phyloP scores from a whole-genome alignment of 129 eudicot genomes.

The Rutidosis leptorrhynchoides region DNA sequence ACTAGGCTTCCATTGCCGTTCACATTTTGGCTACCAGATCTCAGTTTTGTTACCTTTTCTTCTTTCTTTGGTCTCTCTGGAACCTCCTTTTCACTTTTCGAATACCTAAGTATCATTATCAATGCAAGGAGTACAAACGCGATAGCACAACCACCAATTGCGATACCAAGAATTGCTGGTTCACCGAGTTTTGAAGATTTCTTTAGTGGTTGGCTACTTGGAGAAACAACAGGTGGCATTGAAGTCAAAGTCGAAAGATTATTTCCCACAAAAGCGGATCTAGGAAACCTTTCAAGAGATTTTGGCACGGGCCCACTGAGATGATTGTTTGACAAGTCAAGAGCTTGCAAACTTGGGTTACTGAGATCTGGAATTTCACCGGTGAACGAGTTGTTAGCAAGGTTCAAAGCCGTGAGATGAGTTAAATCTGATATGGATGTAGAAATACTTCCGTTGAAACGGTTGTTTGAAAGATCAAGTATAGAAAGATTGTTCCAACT shows the following conservation, averaged over 20 bases:
- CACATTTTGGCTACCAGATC: constrained; percentile 53
- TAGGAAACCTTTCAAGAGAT: constrained; percentile 64
- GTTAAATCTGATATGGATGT: constrained; percentile 61
- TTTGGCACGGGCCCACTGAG: constrained; percentile 66
- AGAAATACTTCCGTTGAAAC: constrained; percentile 65
- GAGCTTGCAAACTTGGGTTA: constrained; percentile 50
- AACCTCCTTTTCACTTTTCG: constrained; percentile 33
- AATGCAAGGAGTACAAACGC: constrained; percentile 52
- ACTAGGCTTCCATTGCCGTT: constrained; percentile 48
- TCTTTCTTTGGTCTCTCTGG: constrained; percentile 40
- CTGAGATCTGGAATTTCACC: constrained; percentile 72
- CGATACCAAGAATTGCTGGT: constrained; percentile 71
- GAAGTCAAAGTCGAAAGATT: constrained; percentile 33
- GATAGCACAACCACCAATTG: constrained; percentile 51
- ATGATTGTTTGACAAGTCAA: constrained; percentile 74
- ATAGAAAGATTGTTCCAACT: constrained; percentile 64
- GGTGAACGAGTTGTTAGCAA: constrained; percentile 75
- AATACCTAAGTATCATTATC: constrained; percentile 41
- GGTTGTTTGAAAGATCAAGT: constrained; percentile 64
- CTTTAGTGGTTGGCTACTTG: constrained; percentile 40
- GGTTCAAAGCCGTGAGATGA: constrained; percentile 62
- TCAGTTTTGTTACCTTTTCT: constrained; percentile 33
- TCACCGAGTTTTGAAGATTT: constrained; percentile 53
- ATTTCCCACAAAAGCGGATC: constrained; percentile 64
- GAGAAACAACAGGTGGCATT: constrained; percentile 37